Evolutionary conservation across 208 protist species (phyloP).

Genomic region (Crithidia brevicula): DNA sequence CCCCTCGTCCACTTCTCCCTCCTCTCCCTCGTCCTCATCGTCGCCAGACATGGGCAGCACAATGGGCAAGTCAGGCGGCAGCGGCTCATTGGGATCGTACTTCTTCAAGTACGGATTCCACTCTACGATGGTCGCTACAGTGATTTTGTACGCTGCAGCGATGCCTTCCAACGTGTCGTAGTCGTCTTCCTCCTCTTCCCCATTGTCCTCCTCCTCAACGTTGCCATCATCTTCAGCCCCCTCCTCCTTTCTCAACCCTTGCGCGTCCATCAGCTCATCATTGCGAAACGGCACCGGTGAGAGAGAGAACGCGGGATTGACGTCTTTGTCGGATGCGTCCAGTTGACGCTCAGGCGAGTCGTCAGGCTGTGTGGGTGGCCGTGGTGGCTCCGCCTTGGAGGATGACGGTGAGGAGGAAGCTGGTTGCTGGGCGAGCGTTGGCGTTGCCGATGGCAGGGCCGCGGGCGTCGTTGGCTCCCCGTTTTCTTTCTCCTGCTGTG

Average conservation of each 20-base stretch:
- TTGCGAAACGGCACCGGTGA: too few species aligned
- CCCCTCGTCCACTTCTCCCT: background rate
- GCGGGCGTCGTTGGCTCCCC: too few species aligned
- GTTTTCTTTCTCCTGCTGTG: background rate
- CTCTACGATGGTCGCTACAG: slow-evolving; percentile 48
- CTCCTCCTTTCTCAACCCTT: background rate
- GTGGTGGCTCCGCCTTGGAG: too few species aligned
- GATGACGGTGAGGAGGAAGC: too few species aligned
- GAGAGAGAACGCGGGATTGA: too few species aligned
- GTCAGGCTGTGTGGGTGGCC: too few species aligned
- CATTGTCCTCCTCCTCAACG: slow-evolving; percentile 2
- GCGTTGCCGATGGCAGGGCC: too few species aligned
- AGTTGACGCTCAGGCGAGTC: too few species aligned
- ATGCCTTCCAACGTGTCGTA: slow-evolving; percentile 80
- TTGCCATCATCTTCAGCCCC: background rate
- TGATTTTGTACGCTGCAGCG: slow-evolving; percentile 47
- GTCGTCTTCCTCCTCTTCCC: slow-evolving; percentile 36
- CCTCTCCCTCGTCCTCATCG: slow-evolving; percentile 20
- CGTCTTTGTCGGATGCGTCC: too few species aligned
- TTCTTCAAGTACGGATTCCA: slow-evolving; percentile 72
- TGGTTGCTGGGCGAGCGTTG: too few species aligned
- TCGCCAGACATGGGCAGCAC: slow-evolving; percentile 52
- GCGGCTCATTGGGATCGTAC: slow-evolving; percentile 58
- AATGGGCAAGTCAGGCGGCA: slow-evolving; percentile 77
- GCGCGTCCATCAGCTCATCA: too few species aligned